A percentile compares a stretch with the other conserved stretches of the same genome.
Conservation (phyloP, 1,139 yeast genomes). For the Pichia sp. region DNA sequence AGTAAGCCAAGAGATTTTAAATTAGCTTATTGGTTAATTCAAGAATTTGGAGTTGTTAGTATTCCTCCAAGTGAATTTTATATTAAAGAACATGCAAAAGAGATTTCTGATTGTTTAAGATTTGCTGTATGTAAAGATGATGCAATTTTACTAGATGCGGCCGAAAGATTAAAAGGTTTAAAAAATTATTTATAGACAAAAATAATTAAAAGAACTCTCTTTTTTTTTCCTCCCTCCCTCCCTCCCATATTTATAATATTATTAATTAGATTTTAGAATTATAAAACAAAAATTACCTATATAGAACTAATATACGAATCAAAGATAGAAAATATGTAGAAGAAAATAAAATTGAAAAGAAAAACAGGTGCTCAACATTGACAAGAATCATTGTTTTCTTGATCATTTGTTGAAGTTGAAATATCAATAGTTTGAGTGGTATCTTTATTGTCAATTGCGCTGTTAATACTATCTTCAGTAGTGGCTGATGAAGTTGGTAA, state of each 20-base stretch:
- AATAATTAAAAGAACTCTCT: not conserved
- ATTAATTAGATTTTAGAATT: not conserved
- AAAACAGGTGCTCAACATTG: conserved; percentile 21
- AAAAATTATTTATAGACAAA: conserved; percentile 44
- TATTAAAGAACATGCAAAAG: conserved; percentile 11
- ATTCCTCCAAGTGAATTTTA: conserved; percentile 96
- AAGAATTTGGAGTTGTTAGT: conserved; percentile 88
- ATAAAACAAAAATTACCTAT: not conserved
- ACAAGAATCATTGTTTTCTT: conserved; percentile 21
- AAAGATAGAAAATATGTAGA: not conserved
- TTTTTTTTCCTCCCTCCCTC: not conserved
- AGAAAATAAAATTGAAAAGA: not conserved
- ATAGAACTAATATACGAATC: not conserved
- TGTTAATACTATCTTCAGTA: conserved; percentile 21
- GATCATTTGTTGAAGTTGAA: conserved; percentile 20
- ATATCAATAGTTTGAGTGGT: conserved; percentile 29
- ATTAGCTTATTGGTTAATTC: conserved; percentile 86
- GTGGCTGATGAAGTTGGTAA: conserved; percentile 64
- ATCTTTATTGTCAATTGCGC: conserved; percentile 17
- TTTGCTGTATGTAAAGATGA: conserved; percentile 97
- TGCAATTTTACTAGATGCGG: conserved; percentile 71
- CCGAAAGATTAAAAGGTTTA: conserved; percentile 59
- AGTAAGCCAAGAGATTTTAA: conserved; percentile 78
- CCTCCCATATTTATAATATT: conserved; percentile 25
- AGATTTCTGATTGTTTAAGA: conserved; percentile 54